phyloP scores from a whole-genome alignment of 108 stramenopile genomes.

The Skeletonema marinoi region DNA sequence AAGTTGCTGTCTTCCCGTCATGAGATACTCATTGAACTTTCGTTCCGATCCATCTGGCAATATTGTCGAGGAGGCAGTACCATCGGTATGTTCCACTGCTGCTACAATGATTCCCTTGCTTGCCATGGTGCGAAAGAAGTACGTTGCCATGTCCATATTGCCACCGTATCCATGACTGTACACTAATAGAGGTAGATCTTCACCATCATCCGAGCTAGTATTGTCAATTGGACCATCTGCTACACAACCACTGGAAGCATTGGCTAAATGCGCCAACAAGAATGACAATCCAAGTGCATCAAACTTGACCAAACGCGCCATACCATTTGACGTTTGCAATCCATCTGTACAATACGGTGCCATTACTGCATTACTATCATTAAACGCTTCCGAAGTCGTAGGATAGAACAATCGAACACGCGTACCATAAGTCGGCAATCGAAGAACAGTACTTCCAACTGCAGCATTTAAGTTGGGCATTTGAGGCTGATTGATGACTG shows the following conservation, averaged over 20 bases:
- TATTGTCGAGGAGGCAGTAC: conserved; percentile 20
- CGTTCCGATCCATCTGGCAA: conserved; percentile 6
- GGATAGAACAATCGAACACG: conserved; percentile 34
- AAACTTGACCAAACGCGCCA: conserved; percentile 19
- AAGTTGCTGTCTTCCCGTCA: conserved; percentile 25
- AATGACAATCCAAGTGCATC: conserved; percentile 16
- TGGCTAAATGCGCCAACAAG: conserved; percentile 13
- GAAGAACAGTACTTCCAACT: conserved; percentile 16
- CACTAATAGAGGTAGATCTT: conserved; percentile 9
- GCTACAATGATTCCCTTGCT: conserved; percentile 22
- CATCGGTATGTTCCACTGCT: conserved; percentile 35
- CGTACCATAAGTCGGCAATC: conserved; percentile 12
- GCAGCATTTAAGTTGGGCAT: conserved; percentile 7
- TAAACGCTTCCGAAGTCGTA: background rate
- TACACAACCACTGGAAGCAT: conserved; percentile 16
- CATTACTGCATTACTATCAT: background rate
- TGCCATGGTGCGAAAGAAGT: conserved; percentile 30
- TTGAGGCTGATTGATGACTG: conserved; percentile 18
- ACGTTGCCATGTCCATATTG: conserved; percentile 26
- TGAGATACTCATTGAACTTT: conserved; percentile 13
- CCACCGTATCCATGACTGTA: conserved; percentile 34
- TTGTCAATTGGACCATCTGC: conserved; percentile 4
- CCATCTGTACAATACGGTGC: conserved; percentile 26
- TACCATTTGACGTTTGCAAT: conserved; percentile 14
- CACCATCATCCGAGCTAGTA: background rate